A percentile compares a stretch with the other conserved stretches of the same genome.
These are phyloP conservation scores for Tuber magnatum DNA, from an alignment of 495 filamentous ascomycete species.

Conservation along the genomic window DNA sequence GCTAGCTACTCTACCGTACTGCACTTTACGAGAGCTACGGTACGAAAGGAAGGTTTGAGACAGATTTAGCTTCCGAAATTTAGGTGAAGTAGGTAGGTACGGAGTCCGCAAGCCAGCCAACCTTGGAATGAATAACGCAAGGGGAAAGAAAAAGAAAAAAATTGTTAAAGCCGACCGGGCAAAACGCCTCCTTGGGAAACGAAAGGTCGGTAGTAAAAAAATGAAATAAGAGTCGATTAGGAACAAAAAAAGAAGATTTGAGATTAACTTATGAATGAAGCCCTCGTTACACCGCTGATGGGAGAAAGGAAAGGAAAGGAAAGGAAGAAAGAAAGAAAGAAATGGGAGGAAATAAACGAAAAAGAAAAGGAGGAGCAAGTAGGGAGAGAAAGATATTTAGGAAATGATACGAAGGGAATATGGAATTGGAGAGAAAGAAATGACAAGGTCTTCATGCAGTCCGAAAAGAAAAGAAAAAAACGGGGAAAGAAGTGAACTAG, in stretches of 20 bases:
- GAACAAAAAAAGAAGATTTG: neutral
- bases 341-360: neutral
- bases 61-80: neutral
- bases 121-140: neutral
- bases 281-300: neutral
- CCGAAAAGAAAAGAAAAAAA: slow-evolving; percentile 14
- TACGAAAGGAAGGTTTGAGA: neutral
- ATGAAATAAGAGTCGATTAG: neutral
- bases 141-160: neutral
- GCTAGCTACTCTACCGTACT: neutral
- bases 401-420: slow-evolving; percentile 20
- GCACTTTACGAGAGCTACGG: neutral
- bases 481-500: slow-evolving; percentile 17
- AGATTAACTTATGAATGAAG: neutral
- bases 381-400: neutral
- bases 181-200: neutral
- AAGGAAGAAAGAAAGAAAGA: neutral
- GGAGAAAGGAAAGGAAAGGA: neutral
- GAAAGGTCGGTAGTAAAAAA: neutral
- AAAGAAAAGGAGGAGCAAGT: neutral
- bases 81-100: neutral
- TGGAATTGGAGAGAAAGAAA: slow-evolving; percentile 25
- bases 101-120: neutral
- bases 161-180: neutral
- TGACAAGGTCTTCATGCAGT: slow-evolving; percentile 30